A percentile compares a stretch with the other conserved stretches of the same genome.
These are phyloP conservation scores for Magnusiomyces starmeri DNA, from an alignment of 1,139 yeast species.

Conservation along the genomic window DNA sequence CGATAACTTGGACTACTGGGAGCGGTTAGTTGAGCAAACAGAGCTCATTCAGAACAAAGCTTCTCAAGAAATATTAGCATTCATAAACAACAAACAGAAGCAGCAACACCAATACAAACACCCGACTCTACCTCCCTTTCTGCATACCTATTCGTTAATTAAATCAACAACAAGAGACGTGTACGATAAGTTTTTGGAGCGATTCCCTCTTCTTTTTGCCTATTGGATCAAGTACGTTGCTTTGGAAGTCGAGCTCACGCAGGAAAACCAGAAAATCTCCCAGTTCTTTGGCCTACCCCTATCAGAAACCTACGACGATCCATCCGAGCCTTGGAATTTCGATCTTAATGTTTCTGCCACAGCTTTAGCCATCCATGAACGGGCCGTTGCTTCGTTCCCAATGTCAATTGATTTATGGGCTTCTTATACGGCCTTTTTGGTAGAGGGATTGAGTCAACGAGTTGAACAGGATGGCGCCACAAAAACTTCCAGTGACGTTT, in stretches of 20 bases:
- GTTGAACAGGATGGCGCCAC: too few species aligned
- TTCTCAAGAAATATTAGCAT: background rate
- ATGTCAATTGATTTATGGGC: slow-evolving; percentile 68
- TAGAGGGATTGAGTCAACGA: slow-evolving; percentile 35
- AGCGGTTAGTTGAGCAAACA: slow-evolving; percentile 37
- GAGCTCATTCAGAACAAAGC: slow-evolving; percentile 27
- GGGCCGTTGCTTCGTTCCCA: slow-evolving; percentile 48
- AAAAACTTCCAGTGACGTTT: background rate
- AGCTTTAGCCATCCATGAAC: slow-evolving; percentile 27
- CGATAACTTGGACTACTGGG: slow-evolving; percentile 46
- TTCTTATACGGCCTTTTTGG: slow-evolving; percentile 50
- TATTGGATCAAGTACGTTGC: slow-evolving; percentile 77
- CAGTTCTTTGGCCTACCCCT: background rate
- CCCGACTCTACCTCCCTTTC: slow-evolving; percentile 27
- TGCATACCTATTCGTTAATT: slow-evolving; percentile 40
- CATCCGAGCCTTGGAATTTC: slow-evolving; percentile 34
- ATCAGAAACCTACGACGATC: background rate
- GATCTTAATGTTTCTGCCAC: background rate
- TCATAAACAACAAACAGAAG: background rate
- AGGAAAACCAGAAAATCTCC: slow-evolving; percentile 39
- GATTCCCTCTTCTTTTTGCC: slow-evolving; percentile 65
- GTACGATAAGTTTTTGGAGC: slow-evolving; percentile 52
- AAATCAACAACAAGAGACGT: slow-evolving; percentile 36
- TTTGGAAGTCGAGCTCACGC: slow-evolving; percentile 47
- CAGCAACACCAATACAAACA: background rate